Percentiles rank a stretch among this genome's conserved stretches.
phyloP scores from a whole-genome alignment of 352 stramenopile genomes.

The Pythium guiyangense region DNA sequence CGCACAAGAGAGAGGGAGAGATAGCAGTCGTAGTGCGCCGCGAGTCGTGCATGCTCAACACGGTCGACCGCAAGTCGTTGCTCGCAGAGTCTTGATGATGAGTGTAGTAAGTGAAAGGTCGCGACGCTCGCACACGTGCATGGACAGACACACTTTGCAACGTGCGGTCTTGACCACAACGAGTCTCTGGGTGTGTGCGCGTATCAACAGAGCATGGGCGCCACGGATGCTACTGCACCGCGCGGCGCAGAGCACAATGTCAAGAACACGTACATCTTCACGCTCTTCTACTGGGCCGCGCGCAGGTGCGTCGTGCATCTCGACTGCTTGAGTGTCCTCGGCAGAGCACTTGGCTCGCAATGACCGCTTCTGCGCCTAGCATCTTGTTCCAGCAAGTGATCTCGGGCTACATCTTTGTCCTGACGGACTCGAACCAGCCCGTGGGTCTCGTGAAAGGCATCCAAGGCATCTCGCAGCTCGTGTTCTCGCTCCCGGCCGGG shows the following conservation, averaged over 20 bases:
- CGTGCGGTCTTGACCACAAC: too few relatives aligned
- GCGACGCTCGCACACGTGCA: too few relatives aligned
- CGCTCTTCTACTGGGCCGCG: slow-evolving; percentile 72
- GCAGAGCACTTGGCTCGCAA: neutral
- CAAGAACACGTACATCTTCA: slow-evolving; percentile 62
- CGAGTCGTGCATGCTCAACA: too few relatives aligned
- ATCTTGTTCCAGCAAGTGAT: slow-evolving; percentile 81
- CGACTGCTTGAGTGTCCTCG: neutral
- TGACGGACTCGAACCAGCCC: slow-evolving; percentile 69
- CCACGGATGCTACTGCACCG: too few relatives aligned
- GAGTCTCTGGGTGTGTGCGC: too few relatives aligned
- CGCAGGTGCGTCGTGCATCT: slow-evolving; percentile 26
- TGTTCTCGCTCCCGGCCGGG: slow-evolving; percentile 62
- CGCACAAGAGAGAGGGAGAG: too few relatives aligned
- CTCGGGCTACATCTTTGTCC: slow-evolving; percentile 69
- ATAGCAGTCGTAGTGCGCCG: too few relatives aligned
- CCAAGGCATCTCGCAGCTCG: slow-evolving; percentile 70
- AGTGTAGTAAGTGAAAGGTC: too few relatives aligned
- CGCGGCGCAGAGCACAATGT: slow-evolving; percentile 45
- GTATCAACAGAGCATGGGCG: too few relatives aligned
- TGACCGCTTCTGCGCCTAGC: slow-evolving; percentile 11
- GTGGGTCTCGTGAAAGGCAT: slow-evolving; percentile 83
- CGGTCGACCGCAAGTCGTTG: too few relatives aligned
- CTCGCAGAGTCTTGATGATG: too few relatives aligned
- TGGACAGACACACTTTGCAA: too few relatives aligned